Percentiles rank a stretch among this genome's conserved stretches.
Conservation (phyloP, 2,329 filamentous ascomycete genomes). For the Hyphodiscus sp. region DNA sequence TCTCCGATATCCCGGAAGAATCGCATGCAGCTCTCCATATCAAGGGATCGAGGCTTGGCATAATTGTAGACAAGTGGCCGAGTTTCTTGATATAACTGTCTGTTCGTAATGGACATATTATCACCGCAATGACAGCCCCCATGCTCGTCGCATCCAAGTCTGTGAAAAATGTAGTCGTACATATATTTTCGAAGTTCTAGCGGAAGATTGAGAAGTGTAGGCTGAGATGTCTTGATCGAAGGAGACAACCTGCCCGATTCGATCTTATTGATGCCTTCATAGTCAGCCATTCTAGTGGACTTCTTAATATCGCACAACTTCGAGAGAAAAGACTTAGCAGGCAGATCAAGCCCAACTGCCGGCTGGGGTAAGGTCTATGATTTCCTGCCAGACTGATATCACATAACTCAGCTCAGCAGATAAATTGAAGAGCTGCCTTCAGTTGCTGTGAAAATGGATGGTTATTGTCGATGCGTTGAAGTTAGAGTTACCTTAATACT, state of each 20-base stretch:
- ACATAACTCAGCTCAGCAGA: neutral
- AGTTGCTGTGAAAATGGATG: neutral
- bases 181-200: conserved; percentile 14
- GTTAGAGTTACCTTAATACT: too few relatives aligned
- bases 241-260: neutral
- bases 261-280: neutral
- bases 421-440: neutral
- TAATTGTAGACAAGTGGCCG: conserved; percentile 7
- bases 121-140: conserved; percentile 11
- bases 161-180: conserved; percentile 14
- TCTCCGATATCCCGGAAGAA: conserved; percentile 6
- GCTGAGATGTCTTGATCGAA: neutral
- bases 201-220: conserved; percentile 9
- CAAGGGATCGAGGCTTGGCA: conserved; percentile 5
- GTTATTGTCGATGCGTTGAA: neutral
- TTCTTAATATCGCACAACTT: neutral
- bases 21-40: neutral
- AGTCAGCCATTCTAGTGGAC: neutral
- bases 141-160: neutral
- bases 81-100: conserved; percentile 10
- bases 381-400: neutral
- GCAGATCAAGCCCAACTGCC: neutral
- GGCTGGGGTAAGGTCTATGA: neutral
- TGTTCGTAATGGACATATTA: conserved; percentile 9
- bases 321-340: neutral